These are phyloP conservation scores for Bolboschoenus planiculmis DNA, from an alignment of 176 grass and related monocot genomes.

Conservation along the genomic window DNA sequence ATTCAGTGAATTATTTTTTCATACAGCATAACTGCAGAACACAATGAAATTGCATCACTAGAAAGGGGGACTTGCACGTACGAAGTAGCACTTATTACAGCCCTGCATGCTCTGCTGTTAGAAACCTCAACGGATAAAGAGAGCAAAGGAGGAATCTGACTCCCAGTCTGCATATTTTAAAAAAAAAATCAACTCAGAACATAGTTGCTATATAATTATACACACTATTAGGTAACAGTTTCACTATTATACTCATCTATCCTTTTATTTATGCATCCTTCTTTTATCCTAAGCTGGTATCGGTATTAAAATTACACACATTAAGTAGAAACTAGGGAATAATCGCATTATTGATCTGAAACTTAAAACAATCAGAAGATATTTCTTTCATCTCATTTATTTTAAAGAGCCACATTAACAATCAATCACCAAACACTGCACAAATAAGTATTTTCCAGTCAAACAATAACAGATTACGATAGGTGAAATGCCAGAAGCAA, in stretches of 20 bases:
- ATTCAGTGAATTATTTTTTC: neutral
- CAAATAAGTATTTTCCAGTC: neutral
- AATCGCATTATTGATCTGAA: neutral
- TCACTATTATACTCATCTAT: neutral
- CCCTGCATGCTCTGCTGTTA: neutral
- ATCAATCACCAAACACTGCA: neutral
- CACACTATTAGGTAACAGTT: neutral
- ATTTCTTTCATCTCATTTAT: neutral
- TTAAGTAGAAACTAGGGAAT: neutral
- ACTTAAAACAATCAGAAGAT: neutral
- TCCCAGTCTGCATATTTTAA: constrained; percentile 12
- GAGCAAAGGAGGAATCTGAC: neutral
- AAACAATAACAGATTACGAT: neutral
- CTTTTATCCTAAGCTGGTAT: neutral
- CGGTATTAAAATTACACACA: neutral
- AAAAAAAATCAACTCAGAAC: neutral
- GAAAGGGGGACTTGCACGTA: neutral
- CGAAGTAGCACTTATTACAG: neutral
- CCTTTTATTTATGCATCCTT: neutral
- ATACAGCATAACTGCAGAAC: neutral
- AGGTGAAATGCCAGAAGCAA: neutral
- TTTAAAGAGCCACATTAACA: neutral
- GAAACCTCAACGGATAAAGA: neutral
- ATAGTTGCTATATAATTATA: neutral
- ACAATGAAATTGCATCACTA: neutral